A percentile compares a stretch with the other conserved stretches of the same genome.
phyloP scores from a whole-genome alignment of 2,329 filamentous ascomycete species.

The Pseudogymnoascus sp. region DNA sequence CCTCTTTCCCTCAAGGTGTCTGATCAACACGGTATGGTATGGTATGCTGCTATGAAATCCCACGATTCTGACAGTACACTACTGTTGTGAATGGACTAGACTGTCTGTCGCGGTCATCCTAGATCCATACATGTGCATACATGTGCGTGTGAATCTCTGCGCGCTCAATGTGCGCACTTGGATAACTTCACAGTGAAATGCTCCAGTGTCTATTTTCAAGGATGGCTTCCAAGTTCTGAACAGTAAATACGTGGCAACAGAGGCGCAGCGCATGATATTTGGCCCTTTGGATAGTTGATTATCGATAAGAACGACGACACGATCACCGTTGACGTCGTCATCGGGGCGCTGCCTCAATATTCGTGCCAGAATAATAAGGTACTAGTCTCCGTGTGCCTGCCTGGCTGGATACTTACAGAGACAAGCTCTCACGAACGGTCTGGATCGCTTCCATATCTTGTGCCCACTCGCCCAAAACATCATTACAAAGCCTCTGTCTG shows the following conservation, averaged over 20 bases:
- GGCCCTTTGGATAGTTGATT: not conserved
- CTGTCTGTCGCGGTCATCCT: not conserved
- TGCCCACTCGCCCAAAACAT: not conserved
- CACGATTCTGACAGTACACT: not conserved
- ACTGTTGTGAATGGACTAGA: conserved; percentile 7
- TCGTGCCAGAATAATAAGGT: conserved; percentile 4
- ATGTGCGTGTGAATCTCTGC: not conserved
- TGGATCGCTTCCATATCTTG: not conserved
- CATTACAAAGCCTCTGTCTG: not conserved
- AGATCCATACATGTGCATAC: conserved; percentile 7
- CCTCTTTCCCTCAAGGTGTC: not conserved
- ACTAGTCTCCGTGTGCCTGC: not conserved
- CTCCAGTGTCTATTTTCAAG: not conserved
- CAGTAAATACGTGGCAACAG: not conserved
- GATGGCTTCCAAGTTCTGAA: not conserved
- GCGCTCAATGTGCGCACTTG: not conserved
- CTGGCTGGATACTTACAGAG: not conserved
- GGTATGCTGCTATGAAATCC: not conserved
- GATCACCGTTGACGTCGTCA: not conserved
- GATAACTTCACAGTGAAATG: not conserved
- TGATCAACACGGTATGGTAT: not conserved
- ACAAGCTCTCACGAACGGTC: not conserved
- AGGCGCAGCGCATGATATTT: not conserved
- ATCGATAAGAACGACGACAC: not conserved
- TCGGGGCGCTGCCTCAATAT: not conserved